These are phyloP conservation scores for Auricularia cornea DNA, from an alignment of 768 basidiomycete species.

Conservation along the genomic window DNA sequence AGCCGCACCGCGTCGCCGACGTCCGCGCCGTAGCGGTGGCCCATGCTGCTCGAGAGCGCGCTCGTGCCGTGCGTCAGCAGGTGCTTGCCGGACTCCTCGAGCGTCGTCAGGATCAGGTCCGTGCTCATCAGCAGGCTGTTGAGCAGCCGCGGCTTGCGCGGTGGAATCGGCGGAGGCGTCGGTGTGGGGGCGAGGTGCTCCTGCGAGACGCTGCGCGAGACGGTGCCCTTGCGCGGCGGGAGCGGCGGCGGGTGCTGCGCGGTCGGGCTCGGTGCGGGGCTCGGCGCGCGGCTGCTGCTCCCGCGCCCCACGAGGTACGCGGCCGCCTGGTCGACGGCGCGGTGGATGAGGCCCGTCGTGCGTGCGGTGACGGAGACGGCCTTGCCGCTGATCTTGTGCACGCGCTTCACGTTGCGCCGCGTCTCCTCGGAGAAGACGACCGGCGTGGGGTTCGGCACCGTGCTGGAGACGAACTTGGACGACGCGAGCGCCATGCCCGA, in stretches of 20 bases:
- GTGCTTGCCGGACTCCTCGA: conserved; percentile 49
- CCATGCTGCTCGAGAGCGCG: conserved; percentile 40
- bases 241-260: conserved; percentile 19
- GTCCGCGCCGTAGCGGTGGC: conserved; percentile 59
- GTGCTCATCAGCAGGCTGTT: conserved; percentile 50
- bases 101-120: conserved; percentile 56
- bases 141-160: conserved; percentile 12
- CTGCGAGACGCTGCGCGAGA: conserved; percentile 14
- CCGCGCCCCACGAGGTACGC: conserved; percentile 34
- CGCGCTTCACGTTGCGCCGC: conserved; percentile 45
- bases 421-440: conserved; percentile 55
- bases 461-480: conserved; percentile 50
- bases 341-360: conserved; percentile 53
- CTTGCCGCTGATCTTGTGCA: conserved; percentile 57
- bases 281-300: not conserved
- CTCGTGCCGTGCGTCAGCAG: conserved; percentile 44
- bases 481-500: conserved; percentile 56
- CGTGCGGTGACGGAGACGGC: conserved; percentile 59
- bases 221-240: conserved; percentile 22
- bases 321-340: conserved; percentile 48
- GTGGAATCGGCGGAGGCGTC: conserved; percentile 5
- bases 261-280: not conserved
- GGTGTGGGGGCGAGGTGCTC: not conserved
- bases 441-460: conserved; percentile 42
- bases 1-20: conserved; percentile 51